Evolutionary conservation across 129 eudicot species (phyloP), one percentile per base, ranked within the genome.

Genomic region (Chrysanthemum seticuspe): DNA sequence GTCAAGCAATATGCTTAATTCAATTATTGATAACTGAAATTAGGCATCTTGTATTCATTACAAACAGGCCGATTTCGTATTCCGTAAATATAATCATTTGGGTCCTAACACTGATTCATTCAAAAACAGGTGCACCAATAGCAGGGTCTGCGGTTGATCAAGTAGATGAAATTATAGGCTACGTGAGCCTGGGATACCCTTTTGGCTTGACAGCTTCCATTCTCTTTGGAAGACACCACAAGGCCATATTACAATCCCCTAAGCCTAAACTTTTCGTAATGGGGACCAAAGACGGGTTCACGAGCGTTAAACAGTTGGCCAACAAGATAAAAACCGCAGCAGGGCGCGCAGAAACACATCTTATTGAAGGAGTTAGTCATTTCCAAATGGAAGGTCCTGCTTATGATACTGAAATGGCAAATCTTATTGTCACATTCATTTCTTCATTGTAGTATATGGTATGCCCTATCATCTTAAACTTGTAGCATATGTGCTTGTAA

Each of bases 211-310:
- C 85, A 2, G 91, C 98, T 52, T 89, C 96, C 0, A 89, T 89
- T 71, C 89, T 89, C 13, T 89, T 89, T 44, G 96, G 96, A 48
- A 79, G 93, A 80, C 96, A 90, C 70, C 89, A 90, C 48, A 90
- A 87, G 71, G 84, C 88, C 40, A 83, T 90, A 71, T 63, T 90
- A 56, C 87, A 87, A 62, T 85, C 96, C 13, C 78, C 87, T 15
- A 87, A 90, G 54, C 93, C 96, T 1, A 92, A 92, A 59, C 96
- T 92, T 7, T 92, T 92, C 27, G 83, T 92, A 4, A 92, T 92
- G 98, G 98, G 98, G 31, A 92, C 98, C 4, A 84, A 72, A 34
- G 98, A 92, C 51, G 98, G 98, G 14, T 92, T 92, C 73, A 92
- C 98, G 3, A 92, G 98, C 44, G 98, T 92, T 14, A 89, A 87